Base-by-base conservation (phyloP, 345 rosid genomes). In the Zanthoxylum bungeanum region DNA sequence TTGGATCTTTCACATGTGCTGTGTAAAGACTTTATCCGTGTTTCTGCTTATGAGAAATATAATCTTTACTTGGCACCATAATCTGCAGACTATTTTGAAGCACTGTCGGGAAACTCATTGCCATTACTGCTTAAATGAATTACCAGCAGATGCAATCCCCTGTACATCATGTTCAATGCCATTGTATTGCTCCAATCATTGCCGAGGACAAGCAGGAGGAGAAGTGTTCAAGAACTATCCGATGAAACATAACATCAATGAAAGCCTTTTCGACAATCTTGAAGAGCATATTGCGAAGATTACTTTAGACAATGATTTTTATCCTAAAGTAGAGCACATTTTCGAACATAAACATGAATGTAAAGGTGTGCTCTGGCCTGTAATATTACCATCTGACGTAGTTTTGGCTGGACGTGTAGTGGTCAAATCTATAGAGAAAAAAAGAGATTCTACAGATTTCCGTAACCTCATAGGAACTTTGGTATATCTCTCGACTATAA, bases 261-360 rank as follows among this genome's bases (percentile, higher is more conserved):
- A 52, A 28, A 72, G 63, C 30, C 74, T 72, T 55, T 76, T 86
- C n/a, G 47, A 51, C 58, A 78, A 77, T 40, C 64, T 77, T 77
- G 78, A 63, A 75, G 82, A 78, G 66, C 74, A 85, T 77, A 76
- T 87, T 53, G 70, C 70, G 65, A 78, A 80, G 37, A 75, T 81
- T 72, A 77, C 76, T 19, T 70, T 60, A 64, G 77, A 71, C 30
- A 66, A 34, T 24, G 58, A 12, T 67, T 62, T 53, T 47, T 52
- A 64, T 71, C 73, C 73, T 47, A 73, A 73, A 73, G 62, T 62
- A 25, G 86, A 77, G 61, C 60, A 68, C 72, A 40, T 85, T 81
- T 80, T 75, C 42, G 98, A 93, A 65, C 98, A 93, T 85, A 81
- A 82, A 71, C 97, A 89, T 81, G 97, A 93, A 79, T 93, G 97